phyloP scores from a whole-genome alignment of 129 eudicot species.

The Dittrichia graveolens region DNA sequence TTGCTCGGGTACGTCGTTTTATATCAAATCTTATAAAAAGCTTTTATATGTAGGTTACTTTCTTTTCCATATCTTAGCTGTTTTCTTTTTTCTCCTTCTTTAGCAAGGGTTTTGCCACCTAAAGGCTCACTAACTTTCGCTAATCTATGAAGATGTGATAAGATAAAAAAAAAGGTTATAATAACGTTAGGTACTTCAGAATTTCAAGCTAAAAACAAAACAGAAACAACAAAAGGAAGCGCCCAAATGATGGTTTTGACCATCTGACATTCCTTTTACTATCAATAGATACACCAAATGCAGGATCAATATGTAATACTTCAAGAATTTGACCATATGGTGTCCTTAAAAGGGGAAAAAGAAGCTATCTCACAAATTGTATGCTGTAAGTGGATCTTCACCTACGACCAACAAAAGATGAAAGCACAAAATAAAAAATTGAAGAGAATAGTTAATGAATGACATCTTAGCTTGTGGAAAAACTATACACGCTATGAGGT shows the following conservation, averaged over 20 bases:
- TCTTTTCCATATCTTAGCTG: too few relatives aligned
- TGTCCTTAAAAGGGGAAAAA: conserved; percentile 68
- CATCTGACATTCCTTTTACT: conserved; percentile 62
- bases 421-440: too few relatives aligned
- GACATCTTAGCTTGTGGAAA: too few relatives aligned
- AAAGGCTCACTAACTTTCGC: conserved; percentile 83
- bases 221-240: conserved; percentile 16
- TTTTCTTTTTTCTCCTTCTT: conserved; percentile 97
- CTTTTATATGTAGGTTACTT: too few relatives aligned
- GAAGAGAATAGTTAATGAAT: too few relatives aligned
- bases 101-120: conserved; percentile 57
- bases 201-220: conserved; percentile 17
- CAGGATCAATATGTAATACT: conserved; percentile 97
- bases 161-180: conserved; percentile 14
- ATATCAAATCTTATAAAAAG: too few relatives aligned
- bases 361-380: conserved; percentile 31
- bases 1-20: too few relatives aligned
- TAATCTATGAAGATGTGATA: conserved; percentile 75
- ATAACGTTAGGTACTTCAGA: neutral
- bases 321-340: conserved; percentile 84
- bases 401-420: too few relatives aligned
- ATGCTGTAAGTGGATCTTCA: too few relatives aligned
- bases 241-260: conserved; percentile 69
- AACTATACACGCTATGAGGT: too few relatives aligned
- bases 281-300: conserved; percentile 87